These are phyloP conservation scores for Xylaria telfairii DNA, from an alignment of 495 filamentous ascomycete genomes.

Conservation along the genomic window DNA sequence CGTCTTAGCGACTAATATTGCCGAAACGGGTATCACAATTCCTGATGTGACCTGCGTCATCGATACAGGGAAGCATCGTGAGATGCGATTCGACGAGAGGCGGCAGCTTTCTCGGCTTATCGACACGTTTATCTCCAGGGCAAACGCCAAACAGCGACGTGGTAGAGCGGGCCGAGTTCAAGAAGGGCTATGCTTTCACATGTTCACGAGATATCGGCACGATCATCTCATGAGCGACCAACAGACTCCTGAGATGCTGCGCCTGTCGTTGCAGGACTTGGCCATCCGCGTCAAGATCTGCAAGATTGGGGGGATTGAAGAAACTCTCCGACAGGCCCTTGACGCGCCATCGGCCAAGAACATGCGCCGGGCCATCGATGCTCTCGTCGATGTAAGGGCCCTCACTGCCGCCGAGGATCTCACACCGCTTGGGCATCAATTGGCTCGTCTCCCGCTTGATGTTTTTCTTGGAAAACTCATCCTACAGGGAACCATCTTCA, in stretches of 20 bases:
- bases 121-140: slow-evolving; percentile 90
- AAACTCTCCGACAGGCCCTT: slow-evolving; percentile 85
- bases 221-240: slow-evolving; percentile 81
- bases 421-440: slow-evolving; percentile 82
- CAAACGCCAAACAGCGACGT: slow-evolving; percentile 92
- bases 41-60: slow-evolving; percentile 95
- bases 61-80: slow-evolving; percentile 93
- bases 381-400: slow-evolving; percentile 90
- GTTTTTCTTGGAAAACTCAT: slow-evolving; percentile 94
- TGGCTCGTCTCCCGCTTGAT: slow-evolving; percentile 88
- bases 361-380: slow-evolving; percentile 88
- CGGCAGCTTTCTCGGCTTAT: slow-evolving; percentile 87
- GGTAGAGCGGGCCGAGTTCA: slow-evolving; percentile 97
- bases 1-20: slow-evolving; percentile 94
- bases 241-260: slow-evolving; percentile 94
- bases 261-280: slow-evolving; percentile 90
- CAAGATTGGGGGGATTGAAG: slow-evolving; percentile 88
- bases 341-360: slow-evolving; percentile 91
- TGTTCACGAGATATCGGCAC: slow-evolving; percentile 88
- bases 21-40: slow-evolving; percentile 96
- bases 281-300: slow-evolving; percentile 97
- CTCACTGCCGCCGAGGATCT: slow-evolving; percentile 80
- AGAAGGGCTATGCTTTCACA: slow-evolving; percentile 90
- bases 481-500: slow-evolving; percentile 80
- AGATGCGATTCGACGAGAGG: slow-evolving; percentile 93